Percentiles rank a stretch among this genome's conserved stretches.
phyloP scores from a whole-genome alignment of 2,329 filamentous ascomycete species.

The Fusarium sp. region DNA sequence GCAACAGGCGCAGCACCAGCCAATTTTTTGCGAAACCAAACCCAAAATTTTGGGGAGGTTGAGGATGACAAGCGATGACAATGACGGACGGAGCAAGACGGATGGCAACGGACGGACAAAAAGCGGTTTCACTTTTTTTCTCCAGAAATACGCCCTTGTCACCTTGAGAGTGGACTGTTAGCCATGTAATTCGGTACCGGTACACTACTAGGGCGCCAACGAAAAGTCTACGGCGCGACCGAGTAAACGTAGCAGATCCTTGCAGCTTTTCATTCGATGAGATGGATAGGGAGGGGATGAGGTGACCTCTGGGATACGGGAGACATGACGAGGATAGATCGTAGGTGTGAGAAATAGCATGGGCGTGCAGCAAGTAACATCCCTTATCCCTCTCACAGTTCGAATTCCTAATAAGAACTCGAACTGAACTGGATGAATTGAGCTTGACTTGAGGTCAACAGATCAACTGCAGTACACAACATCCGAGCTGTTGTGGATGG shows the following conservation, averaged over 20 bases:
- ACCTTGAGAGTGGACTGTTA: slow-evolving; percentile 29
- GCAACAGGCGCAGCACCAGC: background rate
- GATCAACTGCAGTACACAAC: slow-evolving; percentile 9
- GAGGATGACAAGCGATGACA: slow-evolving; percentile 9
- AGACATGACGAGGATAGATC: slow-evolving; percentile 3
- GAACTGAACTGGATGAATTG: background rate
- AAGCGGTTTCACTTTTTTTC: slow-evolving; percentile 29
- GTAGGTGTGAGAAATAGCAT: background rate
- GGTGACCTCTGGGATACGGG: slow-evolving; percentile 29
- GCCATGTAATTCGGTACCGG: slow-evolving; percentile 15
- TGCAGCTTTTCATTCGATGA: slow-evolving; percentile 34
- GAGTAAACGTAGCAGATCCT: slow-evolving; percentile 37
- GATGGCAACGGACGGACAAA: slow-evolving; percentile 28
- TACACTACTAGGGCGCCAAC: slow-evolving; percentile 30
- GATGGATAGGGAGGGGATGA: slow-evolving; percentile 26
- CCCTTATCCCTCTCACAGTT: background rate
- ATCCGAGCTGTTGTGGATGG: slow-evolving; percentile 30
- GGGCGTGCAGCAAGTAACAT: slow-evolving; percentile 6
- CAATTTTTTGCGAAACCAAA: slow-evolving; percentile 20
- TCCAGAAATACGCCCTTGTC: slow-evolving; percentile 28
- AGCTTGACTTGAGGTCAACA: slow-evolving; percentile 17
- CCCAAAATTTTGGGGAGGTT: slow-evolving; percentile 6
- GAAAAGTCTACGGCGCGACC: slow-evolving; percentile 40
- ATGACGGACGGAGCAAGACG: slow-evolving; percentile 15
- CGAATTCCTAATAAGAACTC: background rate